Evolutionary conservation across 805 yeast species (phyloP).

Genomic region (Nakazawaea pomicola): DNA sequence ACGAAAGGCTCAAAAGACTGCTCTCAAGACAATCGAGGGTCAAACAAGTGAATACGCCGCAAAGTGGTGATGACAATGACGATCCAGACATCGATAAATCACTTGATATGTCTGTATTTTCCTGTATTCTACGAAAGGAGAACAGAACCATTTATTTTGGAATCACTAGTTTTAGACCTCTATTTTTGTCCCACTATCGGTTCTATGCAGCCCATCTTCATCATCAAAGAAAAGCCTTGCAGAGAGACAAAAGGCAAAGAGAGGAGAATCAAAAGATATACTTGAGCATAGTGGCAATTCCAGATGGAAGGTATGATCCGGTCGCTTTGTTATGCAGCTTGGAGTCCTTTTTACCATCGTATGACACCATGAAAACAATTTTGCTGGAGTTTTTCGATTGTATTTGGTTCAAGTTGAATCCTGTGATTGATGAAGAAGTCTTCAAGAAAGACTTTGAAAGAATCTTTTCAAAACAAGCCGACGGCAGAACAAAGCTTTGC

Average conservation of each 20-base stretch:
- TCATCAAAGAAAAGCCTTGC: not conserved
- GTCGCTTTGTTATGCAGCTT: not conserved
- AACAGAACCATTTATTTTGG: slow-evolving; percentile 2
- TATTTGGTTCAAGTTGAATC: slow-evolving; percentile 27
- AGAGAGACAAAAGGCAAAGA: not conserved
- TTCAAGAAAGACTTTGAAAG: slow-evolving; percentile 10
- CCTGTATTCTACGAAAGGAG: not conserved
- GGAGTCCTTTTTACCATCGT: not conserved
- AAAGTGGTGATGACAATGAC: not conserved
- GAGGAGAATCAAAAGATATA: not conserved
- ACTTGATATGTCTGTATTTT: not conserved
- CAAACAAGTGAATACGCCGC: not conserved
- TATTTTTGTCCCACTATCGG: not conserved
- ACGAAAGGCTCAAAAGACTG: not conserved
- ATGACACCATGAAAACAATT: not conserved
- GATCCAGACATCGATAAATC: not conserved
- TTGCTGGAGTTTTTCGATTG: slow-evolving; percentile 1
- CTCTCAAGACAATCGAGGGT: not conserved
- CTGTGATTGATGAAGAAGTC: slow-evolving; percentile 33
- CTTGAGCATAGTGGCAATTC: not conserved
- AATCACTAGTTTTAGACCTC: not conserved
- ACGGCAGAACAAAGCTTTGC: not conserved
- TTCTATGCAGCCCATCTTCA: not conserved
- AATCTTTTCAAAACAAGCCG: not conserved
- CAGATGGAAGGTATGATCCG: not conserved